These are phyloP conservation scores for Trifolium dubium DNA, from an alignment of 306 rosid genomes.

Conservation along the genomic window DNA sequence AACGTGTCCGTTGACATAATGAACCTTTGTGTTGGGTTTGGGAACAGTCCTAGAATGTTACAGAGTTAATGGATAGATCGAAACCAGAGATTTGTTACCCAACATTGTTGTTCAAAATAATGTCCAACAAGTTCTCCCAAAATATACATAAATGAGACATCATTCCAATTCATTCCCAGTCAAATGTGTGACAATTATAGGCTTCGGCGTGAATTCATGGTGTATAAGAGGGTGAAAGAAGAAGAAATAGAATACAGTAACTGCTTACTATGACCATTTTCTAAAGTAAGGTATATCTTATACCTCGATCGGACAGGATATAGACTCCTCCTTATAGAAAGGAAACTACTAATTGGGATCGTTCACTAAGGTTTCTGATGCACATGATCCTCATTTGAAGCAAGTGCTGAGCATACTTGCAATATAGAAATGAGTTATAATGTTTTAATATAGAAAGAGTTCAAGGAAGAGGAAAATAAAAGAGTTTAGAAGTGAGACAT, in stretches of 20 bases:
- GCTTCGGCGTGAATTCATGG: not conserved
- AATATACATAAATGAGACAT: not conserved
- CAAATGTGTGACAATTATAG: not conserved
- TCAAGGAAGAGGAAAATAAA: no score
- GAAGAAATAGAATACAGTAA: no score
- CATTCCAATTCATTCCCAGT: not conserved
- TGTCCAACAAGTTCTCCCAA: not conserved
- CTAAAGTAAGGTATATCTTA: no score
- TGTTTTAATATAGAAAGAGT: no score
- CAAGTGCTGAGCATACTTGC: no score
- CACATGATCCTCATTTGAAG: no score
- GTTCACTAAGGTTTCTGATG: no score
- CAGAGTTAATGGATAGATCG: constrained; percentile 37
- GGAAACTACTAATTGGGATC: no score
- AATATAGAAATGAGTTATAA: no score
- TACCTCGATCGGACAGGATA: not conserved
- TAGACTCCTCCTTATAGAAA: no score
- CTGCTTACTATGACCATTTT: no score
- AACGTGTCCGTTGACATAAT: constrained; percentile 42
- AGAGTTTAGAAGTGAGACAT: no score
- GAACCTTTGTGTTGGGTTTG: not conserved
- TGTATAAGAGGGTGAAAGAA: not conserved
- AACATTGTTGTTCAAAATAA: not conserved
- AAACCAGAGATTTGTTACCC: constrained; percentile 37
- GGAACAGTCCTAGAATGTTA: not conserved